Base-by-base conservation (phyloP, 2,329 filamentous ascomycete genomes). In the Penicillium sp. region DNA sequence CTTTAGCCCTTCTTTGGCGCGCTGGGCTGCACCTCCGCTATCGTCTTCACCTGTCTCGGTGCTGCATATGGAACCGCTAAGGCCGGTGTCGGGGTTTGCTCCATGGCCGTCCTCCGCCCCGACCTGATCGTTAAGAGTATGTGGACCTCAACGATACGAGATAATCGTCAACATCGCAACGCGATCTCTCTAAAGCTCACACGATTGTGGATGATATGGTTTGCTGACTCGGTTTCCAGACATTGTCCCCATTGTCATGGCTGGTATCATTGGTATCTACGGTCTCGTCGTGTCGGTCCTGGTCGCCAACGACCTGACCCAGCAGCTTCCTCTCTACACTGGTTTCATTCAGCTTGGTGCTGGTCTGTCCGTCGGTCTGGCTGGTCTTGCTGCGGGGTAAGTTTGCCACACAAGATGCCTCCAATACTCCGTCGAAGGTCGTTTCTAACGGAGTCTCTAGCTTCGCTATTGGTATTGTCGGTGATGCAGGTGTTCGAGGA, bases 211-310 rank as follows among this genome's bases (percentile, higher is more conserved):
- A 25, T 31, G 3, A 34, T 14, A 30, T 33, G 25, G n/a, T 50
- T 61, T 25, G 57, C 57, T 61, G 36, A 57, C 49, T 27, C 12
- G 14, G 5, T 27, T 41, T 41, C 9, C 62, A 97, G 92, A 96
- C 82, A 96, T 97, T 75, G 92, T 97, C 60, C 93, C 93, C 72
- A 93, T 97, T 76, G 95, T 99, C 85, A 99, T 99, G 93, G 93
- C 93, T 81, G 93, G 93, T 97, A 99, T 99, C 77, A 97, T 99
- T 77, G 93, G 89, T 87, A 97, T 99, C 75, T 99, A 93, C 78
- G 88, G 88, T 66, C 82, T 93, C 60, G 88, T 93, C 75, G 88
- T 92, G 54, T 91, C 88, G 14, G 88, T 93, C 72, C 77, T 93
- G 67, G 89, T 93, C 69, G 90, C 88, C 68, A 87, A 89, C 72